Evolutionary conservation across 441 rosid species (phyloP).

Genomic region (Capsella rubella): DNA sequence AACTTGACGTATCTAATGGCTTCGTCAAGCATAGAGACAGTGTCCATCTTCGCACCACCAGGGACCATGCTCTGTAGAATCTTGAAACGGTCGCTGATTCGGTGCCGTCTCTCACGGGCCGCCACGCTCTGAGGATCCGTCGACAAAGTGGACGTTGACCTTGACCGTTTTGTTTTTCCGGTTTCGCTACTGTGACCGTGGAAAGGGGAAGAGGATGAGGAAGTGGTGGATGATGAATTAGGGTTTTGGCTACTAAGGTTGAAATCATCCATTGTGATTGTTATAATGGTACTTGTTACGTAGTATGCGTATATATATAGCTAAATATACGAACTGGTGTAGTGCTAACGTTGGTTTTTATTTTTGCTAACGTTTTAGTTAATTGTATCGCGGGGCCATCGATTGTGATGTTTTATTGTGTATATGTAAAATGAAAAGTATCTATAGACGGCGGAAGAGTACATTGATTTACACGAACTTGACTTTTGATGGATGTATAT

Average conservation of each 20-base stretch:
- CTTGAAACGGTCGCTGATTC: slow-evolving; percentile 88
- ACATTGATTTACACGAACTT: not conserved
- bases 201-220: slow-evolving; percentile 51
- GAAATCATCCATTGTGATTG: slow-evolving; percentile 34
- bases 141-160: slow-evolving; percentile 57
- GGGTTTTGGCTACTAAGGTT: slow-evolving; percentile 30
- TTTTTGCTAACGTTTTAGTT: slow-evolving; percentile 14
- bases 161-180: slow-evolving; percentile 30
- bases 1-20: slow-evolving; percentile 90
- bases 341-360: not conserved
- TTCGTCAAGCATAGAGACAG: slow-evolving; percentile 87
- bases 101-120: slow-evolving; percentile 82
- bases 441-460: not conserved
- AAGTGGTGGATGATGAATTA: slow-evolving; percentile 39
- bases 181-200: slow-evolving; percentile 8
- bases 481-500: not conserved
- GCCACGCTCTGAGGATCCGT: slow-evolving; percentile 93
- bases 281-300: slow-evolving; percentile 12
- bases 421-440: not conserved
- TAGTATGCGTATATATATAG: slow-evolving; percentile 26
- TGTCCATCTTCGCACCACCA: slow-evolving; percentile 87
- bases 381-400: not conserved
- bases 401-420: not conserved
- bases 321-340: slow-evolving; percentile 12
- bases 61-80: slow-evolving; percentile 83